Conservation (phyloP, 2,329 filamentous ascomycete genomes). For the Rutstroemia sp. region DNA sequence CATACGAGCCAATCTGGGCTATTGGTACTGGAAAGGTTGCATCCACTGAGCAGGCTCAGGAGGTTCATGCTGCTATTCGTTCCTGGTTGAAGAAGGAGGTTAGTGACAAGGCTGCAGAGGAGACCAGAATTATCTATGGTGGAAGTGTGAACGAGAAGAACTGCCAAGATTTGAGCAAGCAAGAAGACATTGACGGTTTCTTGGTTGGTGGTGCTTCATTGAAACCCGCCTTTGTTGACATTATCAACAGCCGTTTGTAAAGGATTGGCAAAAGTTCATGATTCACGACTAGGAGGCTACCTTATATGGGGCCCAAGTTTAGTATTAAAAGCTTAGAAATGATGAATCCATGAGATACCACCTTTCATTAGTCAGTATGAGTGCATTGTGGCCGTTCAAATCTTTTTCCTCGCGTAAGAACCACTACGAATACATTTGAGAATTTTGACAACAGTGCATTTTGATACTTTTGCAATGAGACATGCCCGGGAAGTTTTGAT, state of each 20-base stretch:
- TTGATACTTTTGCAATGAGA: no score
- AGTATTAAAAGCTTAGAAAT: not conserved
- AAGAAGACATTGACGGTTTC: conserved; percentile 96
- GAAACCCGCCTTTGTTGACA: conserved; percentile 84
- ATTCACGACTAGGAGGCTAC: conserved; percentile 12
- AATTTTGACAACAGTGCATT: no score
- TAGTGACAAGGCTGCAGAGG: conserved; percentile 65
- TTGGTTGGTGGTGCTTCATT: conserved; percentile 92
- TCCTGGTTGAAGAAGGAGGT: conserved; percentile 79
- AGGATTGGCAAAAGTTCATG: conserved; percentile 10
- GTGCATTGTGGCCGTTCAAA: no score
- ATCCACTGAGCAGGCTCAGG: conserved; percentile 82
- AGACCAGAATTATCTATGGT: conserved; percentile 92
- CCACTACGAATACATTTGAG: no score
- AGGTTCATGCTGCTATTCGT: conserved; percentile 88
- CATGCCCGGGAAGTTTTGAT: no score
- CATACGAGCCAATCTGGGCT: conserved; percentile 98
- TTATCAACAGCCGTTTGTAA: conserved; percentile 52
- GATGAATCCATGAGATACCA: not conserved
- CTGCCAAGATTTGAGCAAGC: conserved; percentile 83
- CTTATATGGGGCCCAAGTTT: not conserved
- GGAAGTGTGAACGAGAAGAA: conserved; percentile 98
- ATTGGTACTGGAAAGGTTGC: conserved; percentile 92
- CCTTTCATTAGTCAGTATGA: no score
- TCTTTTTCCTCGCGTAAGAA: no score